Evolutionary conservation across 345 rosid species (phyloP).

Genomic region (Tarenaya hassleriana): DNA sequence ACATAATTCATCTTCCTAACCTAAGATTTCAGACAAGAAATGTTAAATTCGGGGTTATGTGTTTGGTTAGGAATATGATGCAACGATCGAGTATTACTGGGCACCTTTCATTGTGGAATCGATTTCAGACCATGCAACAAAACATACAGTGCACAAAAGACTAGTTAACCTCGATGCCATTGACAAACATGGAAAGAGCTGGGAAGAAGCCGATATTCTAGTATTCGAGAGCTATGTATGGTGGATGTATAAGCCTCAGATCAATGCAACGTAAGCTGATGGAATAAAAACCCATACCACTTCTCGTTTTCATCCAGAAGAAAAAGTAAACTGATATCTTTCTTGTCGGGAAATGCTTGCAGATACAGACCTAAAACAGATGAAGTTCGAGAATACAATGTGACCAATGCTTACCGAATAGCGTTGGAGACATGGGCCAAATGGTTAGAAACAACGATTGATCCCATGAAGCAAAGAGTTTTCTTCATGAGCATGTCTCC

Average conservation of each 20-base stretch:
- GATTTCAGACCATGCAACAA: slow-evolving; percentile 85
- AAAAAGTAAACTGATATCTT: slow-evolving; percentile 10
- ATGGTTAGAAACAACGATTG: slow-evolving; percentile 63
- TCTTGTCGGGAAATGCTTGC: slow-evolving; percentile 12
- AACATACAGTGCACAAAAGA: slow-evolving; percentile 68
- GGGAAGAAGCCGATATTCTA: slow-evolving; percentile 66
- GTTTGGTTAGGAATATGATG: slow-evolving; percentile 63
- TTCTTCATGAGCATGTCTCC: slow-evolving; percentile 95
- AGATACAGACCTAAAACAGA: slow-evolving; percentile 51
- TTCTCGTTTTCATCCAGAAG: background rate
- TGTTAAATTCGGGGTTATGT: background rate
- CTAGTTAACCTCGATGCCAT: slow-evolving; percentile 79
- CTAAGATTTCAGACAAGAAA: background rate
- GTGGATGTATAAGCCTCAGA: slow-evolving; percentile 90
- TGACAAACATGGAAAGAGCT: slow-evolving; percentile 67
- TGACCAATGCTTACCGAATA: slow-evolving; percentile 58
- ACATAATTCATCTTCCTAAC: slow-evolving; percentile 10
- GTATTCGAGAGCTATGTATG: slow-evolving; percentile 88
- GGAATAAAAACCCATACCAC: background rate
- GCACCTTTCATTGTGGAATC: slow-evolving; percentile 91
- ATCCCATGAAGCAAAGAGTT: slow-evolving; percentile 59
- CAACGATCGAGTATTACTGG: slow-evolving; percentile 83
- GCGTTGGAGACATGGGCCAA: slow-evolving; percentile 83
- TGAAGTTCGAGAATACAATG: slow-evolving; percentile 52
- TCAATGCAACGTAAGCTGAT: slow-evolving; percentile 76